Evolutionary conservation across 345 rosid genomes (phyloP).

Genomic region (Eutrema yunnanense): DNA sequence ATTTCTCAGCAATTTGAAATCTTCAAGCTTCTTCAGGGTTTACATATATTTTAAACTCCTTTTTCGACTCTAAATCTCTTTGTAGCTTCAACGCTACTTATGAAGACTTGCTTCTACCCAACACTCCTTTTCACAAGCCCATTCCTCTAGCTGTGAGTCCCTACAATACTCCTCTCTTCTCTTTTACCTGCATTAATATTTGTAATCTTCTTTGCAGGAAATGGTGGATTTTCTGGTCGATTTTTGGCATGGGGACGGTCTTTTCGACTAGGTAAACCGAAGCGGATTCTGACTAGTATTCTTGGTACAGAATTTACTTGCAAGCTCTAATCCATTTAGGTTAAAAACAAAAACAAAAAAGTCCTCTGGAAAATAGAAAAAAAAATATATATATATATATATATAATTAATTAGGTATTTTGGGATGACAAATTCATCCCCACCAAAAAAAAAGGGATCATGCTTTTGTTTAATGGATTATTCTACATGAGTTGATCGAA

Average conservation of each 20-base stretch:
- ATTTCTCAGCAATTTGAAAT: not conserved
- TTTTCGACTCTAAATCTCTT: not conserved
- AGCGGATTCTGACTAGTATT: not conserved
- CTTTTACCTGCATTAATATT: not conserved
- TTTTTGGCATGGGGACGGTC: slow-evolving; percentile 25
- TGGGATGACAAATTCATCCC: not conserved
- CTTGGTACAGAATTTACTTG: slow-evolving; percentile 22
- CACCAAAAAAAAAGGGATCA: not conserved
- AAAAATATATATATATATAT: not conserved
- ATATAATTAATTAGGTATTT: not conserved
- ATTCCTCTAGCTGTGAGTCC: slow-evolving; percentile 29
- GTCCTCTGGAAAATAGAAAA: too few species aligned
- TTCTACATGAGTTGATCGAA: not conserved
- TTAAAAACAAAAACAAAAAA: not conserved
- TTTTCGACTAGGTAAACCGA: slow-evolving; percentile 8
- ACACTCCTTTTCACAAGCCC: slow-evolving; percentile 22
- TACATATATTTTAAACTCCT: not conserved
- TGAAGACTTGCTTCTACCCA: slow-evolving; percentile 21
- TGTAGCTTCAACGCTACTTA: slow-evolving; percentile 33
- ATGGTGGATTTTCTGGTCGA: slow-evolving; percentile 34
- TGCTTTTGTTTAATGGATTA: not conserved
- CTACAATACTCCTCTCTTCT: not conserved
- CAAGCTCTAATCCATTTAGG: slow-evolving; percentile 17
- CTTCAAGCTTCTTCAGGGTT: slow-evolving; percentile 5
- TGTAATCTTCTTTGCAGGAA: slow-evolving; percentile 16